Evolutionary conservation across 1,284 basidiomycete genomes (phyloP).

Genomic region (Apiotrichum mycotoxinovorans): DNA sequence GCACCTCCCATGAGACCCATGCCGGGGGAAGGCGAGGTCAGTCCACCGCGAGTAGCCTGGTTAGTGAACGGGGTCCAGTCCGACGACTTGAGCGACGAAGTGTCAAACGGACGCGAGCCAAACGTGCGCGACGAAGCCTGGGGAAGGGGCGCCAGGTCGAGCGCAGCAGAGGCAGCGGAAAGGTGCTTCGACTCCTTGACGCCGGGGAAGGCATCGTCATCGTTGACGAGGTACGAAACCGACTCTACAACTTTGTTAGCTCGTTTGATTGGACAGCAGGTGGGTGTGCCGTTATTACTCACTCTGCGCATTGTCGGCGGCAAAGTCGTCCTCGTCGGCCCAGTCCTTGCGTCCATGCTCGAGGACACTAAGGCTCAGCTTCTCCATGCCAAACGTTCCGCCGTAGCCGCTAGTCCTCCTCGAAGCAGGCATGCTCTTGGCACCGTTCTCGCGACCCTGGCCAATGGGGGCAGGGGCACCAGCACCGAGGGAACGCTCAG

Average conservation of each 20-base stretch:
- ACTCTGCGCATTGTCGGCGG: conserved; percentile 48
- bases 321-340: conserved; percentile 46
- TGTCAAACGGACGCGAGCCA: conserved; percentile 57
- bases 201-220: conserved; percentile 77
- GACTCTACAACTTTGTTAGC: conserved; percentile 59
- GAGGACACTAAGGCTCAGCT: conserved; percentile 48
- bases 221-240: conserved; percentile 84
- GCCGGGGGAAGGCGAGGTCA: conserved; percentile 54
- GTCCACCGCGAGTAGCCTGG: conserved; percentile 44
- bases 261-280: no score
- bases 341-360: conserved; percentile 31
- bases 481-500: conserved; percentile 17
- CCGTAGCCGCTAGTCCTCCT: conserved; percentile 47
- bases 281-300: no score
- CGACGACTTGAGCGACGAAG: conserved; percentile 63
- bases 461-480: conserved; percentile 34
- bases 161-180: conserved; percentile 82
- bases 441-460: conserved; percentile 42
- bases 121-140: conserved; percentile 71
- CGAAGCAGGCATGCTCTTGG: conserved; percentile 50
- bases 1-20: conserved; percentile 43
- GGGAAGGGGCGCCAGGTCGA: conserved; percentile 85
- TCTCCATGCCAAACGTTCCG: conserved; percentile 49
- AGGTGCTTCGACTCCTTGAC: conserved; percentile 57
- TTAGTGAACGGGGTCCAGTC: conserved; percentile 89